Evolutionary conservation across 2,329 filamentous ascomycete species (phyloP).

Genomic region (Stemphylium lycopersici): DNA sequence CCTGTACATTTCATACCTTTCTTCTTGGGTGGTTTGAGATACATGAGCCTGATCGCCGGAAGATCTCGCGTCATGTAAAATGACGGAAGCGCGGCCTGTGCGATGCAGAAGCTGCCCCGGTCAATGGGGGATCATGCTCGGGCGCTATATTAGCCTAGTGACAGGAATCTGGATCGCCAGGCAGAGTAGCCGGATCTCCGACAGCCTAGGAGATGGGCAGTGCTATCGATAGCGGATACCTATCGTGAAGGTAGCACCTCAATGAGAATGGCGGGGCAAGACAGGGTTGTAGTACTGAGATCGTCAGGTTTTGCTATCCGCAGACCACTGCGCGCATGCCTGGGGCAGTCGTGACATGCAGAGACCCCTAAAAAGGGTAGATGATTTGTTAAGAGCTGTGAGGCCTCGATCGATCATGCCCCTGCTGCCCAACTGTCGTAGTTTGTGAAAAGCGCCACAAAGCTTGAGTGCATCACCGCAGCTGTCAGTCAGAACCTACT

Average conservation of each 20-base stretch:
- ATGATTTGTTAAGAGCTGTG: not conserved
- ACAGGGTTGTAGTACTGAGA: conserved; percentile 4
- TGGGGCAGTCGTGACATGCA: not conserved
- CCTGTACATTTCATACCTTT: not conserved
- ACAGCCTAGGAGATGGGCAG: not conserved
- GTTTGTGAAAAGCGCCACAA: conserved; percentile 40
- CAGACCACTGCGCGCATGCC: not conserved
- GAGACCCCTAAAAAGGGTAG: not conserved
- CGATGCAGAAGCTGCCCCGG: conserved; percentile 7
- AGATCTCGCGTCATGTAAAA: not conserved
- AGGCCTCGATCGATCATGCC: conserved; percentile 2
- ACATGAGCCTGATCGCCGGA: not conserved
- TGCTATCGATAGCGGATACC: conserved; percentile 5
- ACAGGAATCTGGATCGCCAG: not conserved
- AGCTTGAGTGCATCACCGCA: conserved; percentile 38
- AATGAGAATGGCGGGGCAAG: not conserved
- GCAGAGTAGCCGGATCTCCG: not conserved
- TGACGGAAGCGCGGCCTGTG: conserved; percentile 1
- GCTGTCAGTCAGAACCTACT: conserved; percentile 28
- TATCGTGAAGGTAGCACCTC: conserved; percentile 11
- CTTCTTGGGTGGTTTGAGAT: not conserved
- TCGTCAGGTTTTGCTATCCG: not conserved
- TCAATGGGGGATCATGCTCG: conserved; percentile 9
- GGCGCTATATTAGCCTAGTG: conserved; percentile 12
- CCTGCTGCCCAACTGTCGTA: conserved; percentile 9